Base-by-base conservation (phyloP, 495 filamentous ascomycete species). In the Apiosordaria backusii region DNA sequence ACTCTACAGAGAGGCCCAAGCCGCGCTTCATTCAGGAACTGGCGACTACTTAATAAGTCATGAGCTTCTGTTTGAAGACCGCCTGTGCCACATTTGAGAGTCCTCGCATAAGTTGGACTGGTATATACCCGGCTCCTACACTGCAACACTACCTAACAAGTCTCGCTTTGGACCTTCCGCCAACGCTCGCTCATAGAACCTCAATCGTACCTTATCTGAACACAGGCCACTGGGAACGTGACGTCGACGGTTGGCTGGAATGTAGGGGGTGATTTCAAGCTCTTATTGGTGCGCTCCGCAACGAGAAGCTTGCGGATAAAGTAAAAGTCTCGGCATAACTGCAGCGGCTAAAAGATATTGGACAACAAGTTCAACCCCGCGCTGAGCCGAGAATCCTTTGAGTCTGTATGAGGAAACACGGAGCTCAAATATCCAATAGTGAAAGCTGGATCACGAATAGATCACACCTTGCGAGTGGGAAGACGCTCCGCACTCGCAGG, bases 331-430 rank as follows among this genome's bases (percentile, higher is more conserved):
- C 52, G 52, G 52, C 52, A 55, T 55, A 23, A 19, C n/a, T 55
- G 52, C n/a, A 55, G 52, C 52, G 52, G 52, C 52, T 55, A 55
- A 55, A 54, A 4, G 18, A 54, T 0, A 5, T 2, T 7, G 52
- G 52, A 13, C n/a, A 55, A 21, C 52, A 15, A 55, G 10, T 4
- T 2, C n/a, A 55, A 55, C 52, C 52, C 52, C 52, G 52, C 52
- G 18, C 18, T 55, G n/a, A 23, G 22, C 19, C 19, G 18, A 55
- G 52, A 16, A 55, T 55, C 52, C 52, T 55, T 55, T 6, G 4
- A 21, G 19, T 55, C 52, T 55, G 15, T 55, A 55, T 55, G 1
- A 55, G 52, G 52, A 55, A 55, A 55, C 21, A 55, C 52, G 52
- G 52, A 55, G 52, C n/a, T 50, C 16, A 50, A n/a, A n/a, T n/a